Evolutionary conservation across 1,284 basidiomycete genomes (phyloP), one percentile per base, ranked within the genome.

Genomic region (Hymenochaete sp.): DNA sequence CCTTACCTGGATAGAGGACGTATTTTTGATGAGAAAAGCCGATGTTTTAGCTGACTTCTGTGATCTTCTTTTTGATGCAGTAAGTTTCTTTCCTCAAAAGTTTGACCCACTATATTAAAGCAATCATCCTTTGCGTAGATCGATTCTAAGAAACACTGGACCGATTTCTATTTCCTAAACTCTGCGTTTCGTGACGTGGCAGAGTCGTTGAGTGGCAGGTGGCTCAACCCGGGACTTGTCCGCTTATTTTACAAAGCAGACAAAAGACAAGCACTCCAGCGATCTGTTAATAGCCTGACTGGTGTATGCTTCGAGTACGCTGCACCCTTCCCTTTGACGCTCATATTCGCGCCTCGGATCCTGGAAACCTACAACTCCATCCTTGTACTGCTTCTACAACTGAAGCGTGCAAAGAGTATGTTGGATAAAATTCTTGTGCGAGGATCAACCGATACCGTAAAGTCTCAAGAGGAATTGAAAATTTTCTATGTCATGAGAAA

Each of bases 101-200:
- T 13, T 18, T 46, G 16, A 27, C 33, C 35, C 16, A 40, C 7
- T 21, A 37, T 25, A 8, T 26, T 47, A 35, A 5, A 35, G 6
- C 8, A n/a, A 35, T n/a, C 21, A 19, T 6, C 5, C 8, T 5
- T 35, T 6, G 21, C 5, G 13, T n/a, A 90, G 87, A 87, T 89
- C 72, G 80, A 86, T 50, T 64, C 64, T 6, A 66, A 70, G 35
- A 77, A 82, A 54, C 60, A 68, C 13, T 93, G 89, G 90, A 70
- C 67, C 28, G 88, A 92, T 59, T 89, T 87, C 58, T 88, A 92
- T 61, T 82, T 84, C 56, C 64, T 93, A 35, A 91, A 91, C 53
- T 79, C 76, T 27, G 76, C 81, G 4, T 82, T 92, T 53, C 69
- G 71, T 11, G 84, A 90, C 48, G 68, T 79, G 10, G 68, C 82